These are phyloP conservation scores for Chalara sp. DNA, from an alignment of 2,329 filamentous ascomycete genomes.

Conservation along the genomic window DNA sequence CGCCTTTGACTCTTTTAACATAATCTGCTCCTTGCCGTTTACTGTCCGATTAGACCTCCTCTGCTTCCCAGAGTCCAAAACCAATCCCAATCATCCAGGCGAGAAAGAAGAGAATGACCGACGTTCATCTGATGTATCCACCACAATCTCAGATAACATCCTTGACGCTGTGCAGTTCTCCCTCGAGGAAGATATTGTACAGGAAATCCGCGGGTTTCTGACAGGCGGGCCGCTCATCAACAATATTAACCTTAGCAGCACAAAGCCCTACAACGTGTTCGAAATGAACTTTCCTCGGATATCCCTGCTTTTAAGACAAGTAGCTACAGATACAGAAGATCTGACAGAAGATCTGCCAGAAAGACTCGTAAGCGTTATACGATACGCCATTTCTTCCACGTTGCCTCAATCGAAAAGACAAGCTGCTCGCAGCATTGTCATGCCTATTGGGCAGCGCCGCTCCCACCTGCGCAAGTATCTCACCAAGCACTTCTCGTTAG, in stretches of 20 bases:
- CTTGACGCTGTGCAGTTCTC: conserved; percentile 6
- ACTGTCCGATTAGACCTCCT: conserved; percentile 3
- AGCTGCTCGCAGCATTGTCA: no score
- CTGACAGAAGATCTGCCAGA: no score
- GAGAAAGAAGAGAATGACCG: neutral
- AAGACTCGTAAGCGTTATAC: no score
- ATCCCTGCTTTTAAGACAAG: no score
- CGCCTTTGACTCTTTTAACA: conserved; percentile 8
- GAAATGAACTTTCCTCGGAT: no score
- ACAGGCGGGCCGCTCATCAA: neutral
- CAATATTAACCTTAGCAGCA: conserved; percentile 1
- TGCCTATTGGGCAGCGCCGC: no score
- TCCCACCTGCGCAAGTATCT: no score
- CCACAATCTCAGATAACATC: neutral
- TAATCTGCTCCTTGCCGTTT: conserved; percentile 4
- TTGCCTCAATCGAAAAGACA: no score
- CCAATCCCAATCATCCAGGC: neutral
- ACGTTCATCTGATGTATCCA: neutral
- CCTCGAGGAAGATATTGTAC: conserved; percentile 2
- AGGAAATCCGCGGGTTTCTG: conserved; percentile 4
- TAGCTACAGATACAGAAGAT: no score
- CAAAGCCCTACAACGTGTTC: no score
- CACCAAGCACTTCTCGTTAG: no score
- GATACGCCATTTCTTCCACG: no score
- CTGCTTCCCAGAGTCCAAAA: neutral